Evolutionary conservation across 2,329 filamentous ascomycete genomes (phyloP), one percentile per base, ranked within the genome.

Genomic region (Aureobasidium leucospermi): DNA sequence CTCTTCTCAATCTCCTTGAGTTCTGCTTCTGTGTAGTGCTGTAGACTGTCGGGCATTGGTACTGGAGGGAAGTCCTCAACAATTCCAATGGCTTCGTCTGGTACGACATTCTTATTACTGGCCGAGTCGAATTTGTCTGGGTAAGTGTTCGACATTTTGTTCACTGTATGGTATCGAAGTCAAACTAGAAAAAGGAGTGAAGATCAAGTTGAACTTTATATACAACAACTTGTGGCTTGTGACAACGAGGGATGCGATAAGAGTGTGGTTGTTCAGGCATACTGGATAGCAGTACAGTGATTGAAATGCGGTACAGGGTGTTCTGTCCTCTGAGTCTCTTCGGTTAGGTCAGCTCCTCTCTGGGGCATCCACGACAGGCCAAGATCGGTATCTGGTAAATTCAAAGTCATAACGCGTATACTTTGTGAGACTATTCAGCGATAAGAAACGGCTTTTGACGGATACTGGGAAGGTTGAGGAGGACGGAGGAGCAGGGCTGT

Each of bases 1-100:
- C 55, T 64, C 39, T 61, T 60, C 23, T 52, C 32, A 41, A 52
- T 29, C 32, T 28, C 29, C 6, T 39, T 38, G 31, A 52, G 10
- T 23, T 52, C 48, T 2, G 9, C 48, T 38, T 52, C 48, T 6
- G 28, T 38, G 9, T 32, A 34, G 11, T 28, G 8, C 32, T 34
- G 48, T 34, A 42, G 39, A 9, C 39, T 42, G 5, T 42, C 39
- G 15, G 39, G 39, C 39, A 42, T 42, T 16, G 39, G 39, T 6
- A 42, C 39, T 19, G 15, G 39, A 7, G 15, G 39, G 39, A 42
- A 42, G 39, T 42, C 39, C 39, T 42, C 39, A 16, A 42, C 39
- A 4, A 19, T 42, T 6, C 39, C 39, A 42, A 42, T 42, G 39
- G 39, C 39, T 19, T 16, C 39, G 6, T 42, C 39, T 19, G 39